These are phyloP conservation scores for Serpula lacrymans DNA, from an alignment of 768 basidiomycete species.

Conservation along the genomic window DNA sequence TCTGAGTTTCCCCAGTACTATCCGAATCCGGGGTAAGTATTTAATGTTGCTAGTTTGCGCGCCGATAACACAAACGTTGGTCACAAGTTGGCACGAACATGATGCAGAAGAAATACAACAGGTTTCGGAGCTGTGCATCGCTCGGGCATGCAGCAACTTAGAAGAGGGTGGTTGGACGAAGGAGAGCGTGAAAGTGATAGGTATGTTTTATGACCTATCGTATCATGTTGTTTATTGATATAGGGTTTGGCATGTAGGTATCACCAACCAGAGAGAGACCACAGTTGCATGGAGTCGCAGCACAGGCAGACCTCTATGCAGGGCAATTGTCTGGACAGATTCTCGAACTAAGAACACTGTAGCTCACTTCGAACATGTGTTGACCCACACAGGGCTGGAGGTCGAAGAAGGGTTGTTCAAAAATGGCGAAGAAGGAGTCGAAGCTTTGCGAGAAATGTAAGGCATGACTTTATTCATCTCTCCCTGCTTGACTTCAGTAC, in stretches of 20 bases:
- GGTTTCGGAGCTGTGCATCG: slow-evolving; percentile 72
- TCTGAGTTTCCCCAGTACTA: slow-evolving; percentile 94
- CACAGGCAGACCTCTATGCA: slow-evolving; percentile 86
- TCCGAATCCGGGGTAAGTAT: slow-evolving; percentile 74
- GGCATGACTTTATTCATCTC: slow-evolving; percentile 20
- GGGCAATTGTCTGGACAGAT: slow-evolving; percentile 95
- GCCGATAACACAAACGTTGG: slow-evolving; percentile 7
- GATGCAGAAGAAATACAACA: slow-evolving; percentile 80
- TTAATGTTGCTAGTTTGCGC: neutral
- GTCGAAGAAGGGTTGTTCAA: slow-evolving; percentile 60
- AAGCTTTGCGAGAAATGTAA: slow-evolving; percentile 66
- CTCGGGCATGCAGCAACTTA: slow-evolving; percentile 64
- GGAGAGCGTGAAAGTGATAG: slow-evolving; percentile 87
- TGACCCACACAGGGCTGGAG: slow-evolving; percentile 73
- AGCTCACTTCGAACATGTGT: slow-evolving; percentile 70
- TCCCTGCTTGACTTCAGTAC: neutral
- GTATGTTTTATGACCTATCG: slow-evolving; percentile 42
- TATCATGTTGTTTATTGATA: slow-evolving; percentile 16
- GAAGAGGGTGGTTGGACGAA: slow-evolving; percentile 74
- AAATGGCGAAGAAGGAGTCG: slow-evolving; percentile 67
- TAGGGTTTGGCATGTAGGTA: slow-evolving; percentile 44
- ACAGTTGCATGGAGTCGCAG: slow-evolving; percentile 88
- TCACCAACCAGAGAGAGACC: slow-evolving; percentile 98
- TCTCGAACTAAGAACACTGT: slow-evolving; percentile 87
- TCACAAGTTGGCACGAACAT: slow-evolving; percentile 89